Percentiles rank a stretch among this genome's conserved stretches.
These are phyloP conservation scores for Amanita jacksonii DNA, from an alignment of 768 basidiomycete genomes.

Conservation along the genomic window DNA sequence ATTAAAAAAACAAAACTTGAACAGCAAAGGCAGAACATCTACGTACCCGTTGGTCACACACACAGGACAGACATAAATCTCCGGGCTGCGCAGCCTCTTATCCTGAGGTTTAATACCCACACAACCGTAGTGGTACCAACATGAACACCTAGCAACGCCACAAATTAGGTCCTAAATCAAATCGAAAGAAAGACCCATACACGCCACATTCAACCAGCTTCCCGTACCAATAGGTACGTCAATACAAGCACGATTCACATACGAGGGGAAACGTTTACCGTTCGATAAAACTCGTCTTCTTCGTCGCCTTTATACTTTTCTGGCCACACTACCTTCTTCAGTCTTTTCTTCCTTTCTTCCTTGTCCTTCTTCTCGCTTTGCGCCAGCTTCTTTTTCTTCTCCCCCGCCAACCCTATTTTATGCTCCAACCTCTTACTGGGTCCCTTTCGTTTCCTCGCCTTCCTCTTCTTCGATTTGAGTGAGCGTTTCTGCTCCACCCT, in stretches of 20 bases:
- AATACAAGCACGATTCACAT: neutral
- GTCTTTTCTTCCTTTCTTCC: neutral
- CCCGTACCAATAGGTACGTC: neutral
- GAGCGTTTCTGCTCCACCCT: too few relatives aligned
- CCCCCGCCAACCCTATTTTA: neutral
- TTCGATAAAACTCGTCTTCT: slow-evolving; percentile 19
- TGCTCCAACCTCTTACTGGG: neutral
- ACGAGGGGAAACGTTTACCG: slow-evolving; percentile 18
- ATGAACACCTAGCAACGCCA: slow-evolving; percentile 30
- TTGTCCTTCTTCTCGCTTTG: neutral
- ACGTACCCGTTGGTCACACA: slow-evolving; percentile 27
- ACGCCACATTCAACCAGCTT: slow-evolving; percentile 22
- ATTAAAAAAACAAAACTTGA: neutral
- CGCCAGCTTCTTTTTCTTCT: neutral
- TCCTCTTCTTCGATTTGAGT: too few relatives aligned
- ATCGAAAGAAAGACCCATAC: slow-evolving; percentile 12
- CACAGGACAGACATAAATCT: slow-evolving; percentile 32
- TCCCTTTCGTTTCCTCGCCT: neutral
- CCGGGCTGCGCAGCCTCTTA: slow-evolving; percentile 20
- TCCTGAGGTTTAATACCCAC: slow-evolving; percentile 31
- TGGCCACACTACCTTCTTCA: slow-evolving; percentile 19
- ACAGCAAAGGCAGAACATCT: slow-evolving; percentile 2
- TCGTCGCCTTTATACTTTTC: slow-evolving; percentile 14
- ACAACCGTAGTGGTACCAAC: slow-evolving; percentile 48
- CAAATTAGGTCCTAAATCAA: too few relatives aligned